These are phyloP conservation scores for Cryptococcus neoformans DNA, from an alignment of 1,284 basidiomycete species.

Conservation along the genomic window DNA sequence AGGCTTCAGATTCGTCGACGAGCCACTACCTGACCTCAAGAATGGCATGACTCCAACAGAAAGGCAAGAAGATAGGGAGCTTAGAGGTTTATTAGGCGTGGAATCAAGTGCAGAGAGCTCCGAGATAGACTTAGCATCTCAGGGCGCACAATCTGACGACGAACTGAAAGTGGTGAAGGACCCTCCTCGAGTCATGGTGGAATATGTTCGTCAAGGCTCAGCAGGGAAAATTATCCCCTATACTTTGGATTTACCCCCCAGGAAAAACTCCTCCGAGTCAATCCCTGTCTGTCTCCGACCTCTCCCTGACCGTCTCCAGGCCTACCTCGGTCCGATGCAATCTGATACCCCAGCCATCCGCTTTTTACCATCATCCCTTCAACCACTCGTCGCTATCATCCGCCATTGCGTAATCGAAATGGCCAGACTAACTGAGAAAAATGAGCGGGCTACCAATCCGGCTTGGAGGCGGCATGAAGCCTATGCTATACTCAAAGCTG, in stretches of 20 bases:
- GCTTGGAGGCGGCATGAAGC: constrained; percentile 66
- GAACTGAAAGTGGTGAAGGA: constrained; percentile 23
- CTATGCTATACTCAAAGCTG: constrained; percentile 59
- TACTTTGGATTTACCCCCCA: constrained; percentile 51
- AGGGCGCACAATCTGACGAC: constrained; percentile 9
- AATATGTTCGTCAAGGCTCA: constrained; percentile 69
- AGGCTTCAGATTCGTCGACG: constrained; percentile 18
- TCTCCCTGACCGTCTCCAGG: constrained; percentile 56
- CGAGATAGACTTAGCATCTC: neutral
- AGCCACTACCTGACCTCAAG: too few relatives aligned
- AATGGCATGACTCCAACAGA: constrained; percentile 21
- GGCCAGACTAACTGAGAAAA: constrained; percentile 3
- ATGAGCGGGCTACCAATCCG: neutral
- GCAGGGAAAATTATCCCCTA: constrained; percentile 60
- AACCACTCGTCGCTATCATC: constrained; percentile 34
- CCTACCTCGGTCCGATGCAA: constrained; percentile 59
- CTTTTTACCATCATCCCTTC: constrained; percentile 23
- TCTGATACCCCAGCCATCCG: constrained; percentile 58
- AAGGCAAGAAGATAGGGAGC: constrained; percentile 29
- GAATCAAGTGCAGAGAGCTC: constrained; percentile 4
- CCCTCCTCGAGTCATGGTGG: constrained; percentile 55
- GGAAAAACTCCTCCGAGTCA: constrained; percentile 29
- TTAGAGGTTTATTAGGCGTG: constrained; percentile 15
- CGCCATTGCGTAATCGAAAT: constrained; percentile 44
- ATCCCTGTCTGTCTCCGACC: constrained; percentile 51